These are phyloP conservation scores for Ramularia collo-cygni DNA, from an alignment of 2,329 filamentous ascomycete species.

Conservation along the genomic window DNA sequence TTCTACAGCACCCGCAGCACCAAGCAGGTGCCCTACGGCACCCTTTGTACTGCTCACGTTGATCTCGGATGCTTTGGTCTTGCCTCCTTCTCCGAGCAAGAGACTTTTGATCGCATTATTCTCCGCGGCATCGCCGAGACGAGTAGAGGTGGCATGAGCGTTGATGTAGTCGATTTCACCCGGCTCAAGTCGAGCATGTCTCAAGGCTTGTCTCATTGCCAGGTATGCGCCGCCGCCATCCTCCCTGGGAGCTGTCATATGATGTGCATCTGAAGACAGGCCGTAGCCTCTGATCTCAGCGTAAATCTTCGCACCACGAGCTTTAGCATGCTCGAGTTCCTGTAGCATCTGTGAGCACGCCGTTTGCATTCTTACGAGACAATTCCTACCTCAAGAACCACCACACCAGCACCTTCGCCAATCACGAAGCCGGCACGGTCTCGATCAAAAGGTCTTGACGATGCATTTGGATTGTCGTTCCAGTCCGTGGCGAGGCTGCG, in stretches of 20 bases:
- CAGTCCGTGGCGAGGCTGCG: conserved; percentile 76
- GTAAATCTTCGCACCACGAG: conserved; percentile 73
- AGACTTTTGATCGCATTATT: conserved; percentile 72
- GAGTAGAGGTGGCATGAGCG: conserved; percentile 86
- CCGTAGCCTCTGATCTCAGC: conserved; percentile 87
- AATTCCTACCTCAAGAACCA: conserved; percentile 64
- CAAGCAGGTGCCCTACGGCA: conserved; percentile 82
- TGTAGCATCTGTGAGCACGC: conserved; percentile 24
- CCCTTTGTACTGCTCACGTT: conserved; percentile 93
- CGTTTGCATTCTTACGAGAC: background rate
- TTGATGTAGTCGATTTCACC: conserved; percentile 81
- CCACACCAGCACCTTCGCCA: conserved; percentile 80
- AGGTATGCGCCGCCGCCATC: conserved; percentile 75
- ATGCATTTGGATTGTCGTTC: conserved; percentile 62
- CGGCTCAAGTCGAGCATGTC: conserved; percentile 63
- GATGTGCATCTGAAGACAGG: conserved; percentile 81
- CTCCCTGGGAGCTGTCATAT: conserved; percentile 83
- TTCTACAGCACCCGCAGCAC: conserved; percentile 85
- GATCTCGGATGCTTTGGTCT: conserved; percentile 54
- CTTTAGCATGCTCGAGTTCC: conserved; percentile 79
- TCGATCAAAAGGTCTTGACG: conserved; percentile 82
- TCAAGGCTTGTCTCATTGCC: conserved; percentile 79
- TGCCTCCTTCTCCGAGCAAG: conserved; percentile 66
- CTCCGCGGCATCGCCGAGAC: conserved; percentile 81
- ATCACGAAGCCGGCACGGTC: conserved; percentile 82